Evolutionary conservation across 225 moss, liverwort and hornwort genomes (phyloP), one percentile per base, ranked within the genome.

Genomic region (Pleurozium schreberi): DNA sequence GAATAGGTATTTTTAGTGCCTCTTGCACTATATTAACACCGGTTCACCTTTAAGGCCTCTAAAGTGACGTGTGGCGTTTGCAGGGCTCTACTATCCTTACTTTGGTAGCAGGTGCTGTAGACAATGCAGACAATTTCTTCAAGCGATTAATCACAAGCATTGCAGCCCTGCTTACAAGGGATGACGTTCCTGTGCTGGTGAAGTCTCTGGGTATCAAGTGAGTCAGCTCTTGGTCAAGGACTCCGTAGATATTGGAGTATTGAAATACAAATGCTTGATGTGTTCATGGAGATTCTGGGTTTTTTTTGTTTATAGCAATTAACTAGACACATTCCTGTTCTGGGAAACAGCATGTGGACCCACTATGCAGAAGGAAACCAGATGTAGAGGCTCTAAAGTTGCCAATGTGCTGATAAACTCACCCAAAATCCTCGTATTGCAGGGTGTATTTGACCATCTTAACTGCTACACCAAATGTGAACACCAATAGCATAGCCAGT

Each of bases 401-500:
- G 34, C 40, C 14, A 90, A 58, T 81, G 66, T 17, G 33, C 63
- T 81, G 81, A 75, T 77, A 55, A 85, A 3, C 83, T 76, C 81
- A 62, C 89, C 15, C 65, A 87, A 60, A 49, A 59, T 65, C n/a
- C 40, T 87, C 63, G 43, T 85, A 83, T 87, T 93, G 96, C 96
- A 97, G 96, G 94, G 93, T 96, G 10, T 96, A 95, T 75, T 80
- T 96, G 87, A 96, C 98, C 68, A 94, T 98, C 87, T 93, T 98
- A 86, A 96, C 93, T 63, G 96, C 96, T 75, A 98, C 98, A 87
- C 93, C 96, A 85, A 98, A 98, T 82, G 98, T 98, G 91, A 98
- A 98, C 88, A 96, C 98, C 63, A 96, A 98, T 80, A 94, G 96
- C 82, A 93, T 96, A 78, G 98, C 96, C 63, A 98, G 96, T 89